Conservation (phyloP, 805 yeast species). For the Candida incommunis region DNA sequence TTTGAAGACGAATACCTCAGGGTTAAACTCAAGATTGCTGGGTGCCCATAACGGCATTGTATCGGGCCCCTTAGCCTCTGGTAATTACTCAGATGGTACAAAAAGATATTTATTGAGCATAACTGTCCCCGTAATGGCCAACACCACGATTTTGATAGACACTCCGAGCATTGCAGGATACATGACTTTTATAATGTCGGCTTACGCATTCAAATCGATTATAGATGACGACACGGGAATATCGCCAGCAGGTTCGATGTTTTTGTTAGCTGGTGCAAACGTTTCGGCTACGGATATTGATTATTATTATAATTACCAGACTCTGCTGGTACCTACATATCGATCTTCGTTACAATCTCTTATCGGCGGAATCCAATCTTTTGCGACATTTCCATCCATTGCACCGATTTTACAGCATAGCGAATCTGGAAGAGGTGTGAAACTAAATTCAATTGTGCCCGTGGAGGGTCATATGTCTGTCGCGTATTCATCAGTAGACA, state of each 20-base stretch:
- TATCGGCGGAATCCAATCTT: conserved; percentile 9
- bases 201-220: conserved; percentile 28
- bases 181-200: conserved; percentile 42
- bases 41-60: conserved; percentile 31
- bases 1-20: conserved; percentile 27
- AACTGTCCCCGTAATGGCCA: conserved; percentile 62
- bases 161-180: conserved; percentile 55
- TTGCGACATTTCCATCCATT: conserved; percentile 16
- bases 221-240: conserved; percentile 30
- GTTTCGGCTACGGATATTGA: conserved; percentile 11
- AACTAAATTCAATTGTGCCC: conserved; percentile 25
- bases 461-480: conserved; percentile 32
- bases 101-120: conserved; percentile 40
- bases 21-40: conserved; percentile 24
- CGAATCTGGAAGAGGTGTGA: conserved; percentile 32
- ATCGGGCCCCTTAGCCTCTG: conserved; percentile 53
- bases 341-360: conserved; percentile 19
- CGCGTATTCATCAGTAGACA: conserved; percentile 37
- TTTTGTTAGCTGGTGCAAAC: conserved; percentile 10
- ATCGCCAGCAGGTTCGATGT: conserved; percentile 15
- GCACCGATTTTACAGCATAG: conserved; percentile 9
- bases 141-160: conserved; percentile 49
- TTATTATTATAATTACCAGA: conserved; percentile 7
- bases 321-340: conserved; percentile 9
- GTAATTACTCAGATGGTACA: conserved; percentile 20